These are phyloP conservation scores for Leishmania gerbilli DNA, from an alignment of 208 protist species.

Conservation along the genomic window DNA sequence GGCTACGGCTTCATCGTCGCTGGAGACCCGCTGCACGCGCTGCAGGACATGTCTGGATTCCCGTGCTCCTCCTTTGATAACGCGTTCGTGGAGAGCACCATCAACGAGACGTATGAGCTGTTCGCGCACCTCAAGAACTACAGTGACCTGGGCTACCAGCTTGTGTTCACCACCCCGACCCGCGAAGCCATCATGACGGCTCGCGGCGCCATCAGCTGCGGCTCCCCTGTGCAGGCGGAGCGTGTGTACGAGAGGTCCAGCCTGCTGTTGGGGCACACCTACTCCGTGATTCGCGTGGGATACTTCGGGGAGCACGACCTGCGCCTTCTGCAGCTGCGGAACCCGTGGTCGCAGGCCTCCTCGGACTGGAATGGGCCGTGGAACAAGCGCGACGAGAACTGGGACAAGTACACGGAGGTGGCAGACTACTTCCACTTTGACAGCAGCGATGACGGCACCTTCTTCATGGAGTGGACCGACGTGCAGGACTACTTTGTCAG, in stretches of 20 bases:
- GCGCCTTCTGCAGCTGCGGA: constrained; percentile 66
- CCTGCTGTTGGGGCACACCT: constrained; percentile 63
- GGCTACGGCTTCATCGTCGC: constrained; percentile 79
- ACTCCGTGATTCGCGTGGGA: constrained; percentile 62
- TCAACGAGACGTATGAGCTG: constrained; percentile 55
- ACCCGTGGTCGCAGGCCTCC: constrained; percentile 53
- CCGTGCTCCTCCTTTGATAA: constrained; percentile 76
- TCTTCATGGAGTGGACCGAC: constrained; percentile 86
- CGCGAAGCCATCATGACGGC: constrained; percentile 54
- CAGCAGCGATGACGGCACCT: constrained; percentile 48
- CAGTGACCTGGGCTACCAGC: constrained; percentile 50
- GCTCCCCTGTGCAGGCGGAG: constrained; percentile 36
- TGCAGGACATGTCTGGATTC: constrained; percentile 82
- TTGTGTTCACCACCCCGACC: constrained; percentile 66
- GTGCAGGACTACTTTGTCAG: constrained; percentile 67
- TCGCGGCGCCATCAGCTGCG: constrained; percentile 30
- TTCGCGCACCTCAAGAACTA: constrained; percentile 53
- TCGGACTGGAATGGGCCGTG: constrained; percentile 61
- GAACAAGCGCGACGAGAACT: constrained; percentile 61
- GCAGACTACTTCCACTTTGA: constrained; percentile 48
- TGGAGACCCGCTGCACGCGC: constrained; percentile 71
- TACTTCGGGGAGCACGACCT: constrained; percentile 57
- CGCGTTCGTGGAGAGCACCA: constrained; percentile 48
- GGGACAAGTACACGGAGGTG: constrained; percentile 60
- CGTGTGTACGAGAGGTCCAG: constrained; percentile 53